Conservation (phyloP, 176 grass and related monocot species). For the Chloris gayana region DNA sequence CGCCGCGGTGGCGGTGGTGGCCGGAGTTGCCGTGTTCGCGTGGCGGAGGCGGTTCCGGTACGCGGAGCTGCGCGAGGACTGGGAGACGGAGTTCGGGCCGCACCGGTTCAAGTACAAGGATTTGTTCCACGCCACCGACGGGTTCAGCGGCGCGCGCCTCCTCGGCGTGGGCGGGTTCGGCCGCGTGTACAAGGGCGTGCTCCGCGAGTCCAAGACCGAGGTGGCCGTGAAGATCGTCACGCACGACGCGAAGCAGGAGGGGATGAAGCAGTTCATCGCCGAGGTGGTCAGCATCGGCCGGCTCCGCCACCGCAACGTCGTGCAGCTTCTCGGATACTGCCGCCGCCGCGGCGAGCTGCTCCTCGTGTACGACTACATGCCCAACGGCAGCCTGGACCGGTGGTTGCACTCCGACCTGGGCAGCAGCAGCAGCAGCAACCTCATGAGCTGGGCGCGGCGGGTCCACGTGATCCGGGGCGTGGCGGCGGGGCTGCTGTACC, state of each 20-base stretch:
- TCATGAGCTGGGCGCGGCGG: conserved; percentile 52
- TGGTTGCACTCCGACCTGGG: conserved; percentile 37
- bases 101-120: conserved; percentile 50
- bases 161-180: conserved; percentile 55
- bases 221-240: conserved; percentile 29
- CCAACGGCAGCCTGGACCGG: conserved; percentile 56
- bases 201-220: conserved; percentile 23
- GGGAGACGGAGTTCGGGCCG: conserved; percentile 43
- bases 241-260: conserved; percentile 29
- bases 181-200: conserved; percentile 51
- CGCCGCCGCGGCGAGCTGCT: conserved; percentile 43
- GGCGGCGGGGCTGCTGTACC: conserved; percentile 49
- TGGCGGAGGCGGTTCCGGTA: conserved; percentile 39
- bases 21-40: background rate
- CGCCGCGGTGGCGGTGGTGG: background rate
- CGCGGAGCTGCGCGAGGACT: conserved; percentile 43
- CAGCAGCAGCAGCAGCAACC: background rate
- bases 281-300: conserved; percentile 44
- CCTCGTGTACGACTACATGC: conserved; percentile 65
- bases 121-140: conserved; percentile 29
- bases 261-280: conserved; percentile 42
- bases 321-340: conserved; percentile 63
- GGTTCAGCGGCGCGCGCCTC: conserved; percentile 36
- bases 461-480: conserved; percentile 45
- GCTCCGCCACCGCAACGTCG: conserved; percentile 54